Percentiles rank a stretch among this genome's conserved stretches.
Conservation (phyloP, 805 yeast species). For the Hanseniaspora occidentalis region DNA sequence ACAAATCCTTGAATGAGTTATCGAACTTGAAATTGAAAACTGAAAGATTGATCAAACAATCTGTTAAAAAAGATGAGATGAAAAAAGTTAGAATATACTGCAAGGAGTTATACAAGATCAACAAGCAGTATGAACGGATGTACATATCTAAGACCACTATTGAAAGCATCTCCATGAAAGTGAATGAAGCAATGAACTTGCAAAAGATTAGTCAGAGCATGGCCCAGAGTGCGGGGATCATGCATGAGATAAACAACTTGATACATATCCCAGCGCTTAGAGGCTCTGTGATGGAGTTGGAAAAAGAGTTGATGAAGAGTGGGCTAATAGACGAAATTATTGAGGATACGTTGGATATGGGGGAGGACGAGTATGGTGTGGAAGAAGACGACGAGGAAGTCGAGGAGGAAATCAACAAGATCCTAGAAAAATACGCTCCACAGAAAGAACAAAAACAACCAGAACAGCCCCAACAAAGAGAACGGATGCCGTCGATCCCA, state of each 20-base stretch:
- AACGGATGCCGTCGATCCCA: slow-evolving; percentile 29
- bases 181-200: slow-evolving; percentile 85
- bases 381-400: slow-evolving; percentile 54
- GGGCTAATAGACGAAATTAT: slow-evolving; percentile 92
- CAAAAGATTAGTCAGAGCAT: slow-evolving; percentile 71
- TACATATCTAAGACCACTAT: slow-evolving; percentile 75
- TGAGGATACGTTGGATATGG: slow-evolving; percentile 69
- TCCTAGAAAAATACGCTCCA: slow-evolving; percentile 33
- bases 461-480: slow-evolving; percentile 21
- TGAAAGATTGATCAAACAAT: slow-evolving; percentile 55
- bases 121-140: slow-evolving; percentile 62
- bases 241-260: slow-evolving; percentile 78
- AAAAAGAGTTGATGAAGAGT: slow-evolving; percentile 74
- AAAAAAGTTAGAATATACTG: slow-evolving; percentile 73
- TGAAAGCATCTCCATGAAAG: slow-evolving; percentile 75
- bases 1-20: slow-evolving; percentile 48
- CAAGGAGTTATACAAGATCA: slow-evolving; percentile 60
- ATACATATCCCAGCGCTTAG: slow-evolving; percentile 69
- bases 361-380: slow-evolving; percentile 52
- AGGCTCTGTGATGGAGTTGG: slow-evolving; percentile 73
- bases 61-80: slow-evolving; percentile 66
- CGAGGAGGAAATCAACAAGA: slow-evolving; percentile 55
- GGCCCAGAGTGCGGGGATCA: slow-evolving; percentile 63
- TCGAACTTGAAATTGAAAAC: slow-evolving; percentile 64
- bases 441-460: not conserved